These are phyloP conservation scores for Mycena belliarum DNA, from an alignment of 768 basidiomycete genomes.

Conservation along the genomic window DNA sequence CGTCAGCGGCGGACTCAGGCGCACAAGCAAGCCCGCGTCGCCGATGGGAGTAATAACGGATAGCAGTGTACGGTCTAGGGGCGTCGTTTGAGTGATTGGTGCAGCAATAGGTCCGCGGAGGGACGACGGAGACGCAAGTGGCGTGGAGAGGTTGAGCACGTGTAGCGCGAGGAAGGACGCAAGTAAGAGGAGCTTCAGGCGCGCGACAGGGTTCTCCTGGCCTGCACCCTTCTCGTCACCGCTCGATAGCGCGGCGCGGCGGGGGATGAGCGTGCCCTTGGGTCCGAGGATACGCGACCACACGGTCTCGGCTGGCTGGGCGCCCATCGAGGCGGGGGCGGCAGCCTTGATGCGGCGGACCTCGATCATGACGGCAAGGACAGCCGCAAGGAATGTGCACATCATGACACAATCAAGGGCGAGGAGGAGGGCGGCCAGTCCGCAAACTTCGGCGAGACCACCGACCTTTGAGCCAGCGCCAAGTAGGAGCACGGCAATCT, in stretches of 20 bases:
- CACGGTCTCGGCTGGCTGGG: not conserved
- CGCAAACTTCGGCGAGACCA: slow-evolving; percentile 92
- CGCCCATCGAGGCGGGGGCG: slow-evolving; percentile 17
- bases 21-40: slow-evolving; percentile 27
- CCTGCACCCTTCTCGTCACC: slow-evolving; percentile 31
- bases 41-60: not conserved
- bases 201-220: slow-evolving; percentile 78
- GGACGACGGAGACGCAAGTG: slow-evolving; percentile 53
- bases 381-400: slow-evolving; percentile 86
- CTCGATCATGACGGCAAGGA: slow-evolving; percentile 94
- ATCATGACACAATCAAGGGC: slow-evolving; percentile 85
- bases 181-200: slow-evolving; percentile 89
- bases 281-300: slow-evolving; percentile 14
- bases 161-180: slow-evolving; percentile 90
- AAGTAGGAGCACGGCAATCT: slow-evolving; percentile 84
- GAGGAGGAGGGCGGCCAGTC: slow-evolving; percentile 87
- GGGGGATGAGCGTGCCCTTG: slow-evolving; percentile 12
- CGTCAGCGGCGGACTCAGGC: slow-evolving; percentile 16
- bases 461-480: slow-evolving; percentile 87
- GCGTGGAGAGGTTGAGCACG: slow-evolving; percentile 89
- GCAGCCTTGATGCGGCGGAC: slow-evolving; percentile 66
- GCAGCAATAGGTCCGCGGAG: slow-evolving; percentile 9
- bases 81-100: slow-evolving; percentile 5
- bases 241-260: slow-evolving; percentile 26
- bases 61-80: slow-evolving; percentile 10